Evolutionary conservation across 1,284 basidiomycete species (phyloP).

Genomic region (Porodaedalea pini): DNA sequence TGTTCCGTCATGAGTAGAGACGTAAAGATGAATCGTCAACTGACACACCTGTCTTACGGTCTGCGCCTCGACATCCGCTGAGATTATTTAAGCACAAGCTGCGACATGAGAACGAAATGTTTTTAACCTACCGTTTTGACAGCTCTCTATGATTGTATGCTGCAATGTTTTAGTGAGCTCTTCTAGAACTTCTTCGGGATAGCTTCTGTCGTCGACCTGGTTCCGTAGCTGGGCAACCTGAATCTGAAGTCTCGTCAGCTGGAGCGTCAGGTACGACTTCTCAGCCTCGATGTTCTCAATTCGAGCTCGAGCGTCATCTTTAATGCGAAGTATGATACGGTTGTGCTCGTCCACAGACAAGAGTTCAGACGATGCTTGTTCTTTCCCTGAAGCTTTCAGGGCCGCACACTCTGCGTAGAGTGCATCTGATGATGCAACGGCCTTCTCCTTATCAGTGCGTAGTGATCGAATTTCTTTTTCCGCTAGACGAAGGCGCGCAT

Average conservation of each 20-base stretch:
- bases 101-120: not conserved
- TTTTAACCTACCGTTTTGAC: conserved; percentile 3
- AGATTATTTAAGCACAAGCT: not conserved
- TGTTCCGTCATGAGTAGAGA: not conserved
- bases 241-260: conserved; percentile 14
- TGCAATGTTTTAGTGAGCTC: conserved; percentile 9
- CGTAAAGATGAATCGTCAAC: not conserved
- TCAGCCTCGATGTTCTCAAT: conserved; percentile 15
- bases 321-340: conserved; percentile 10
- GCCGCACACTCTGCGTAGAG: conserved; percentile 2
- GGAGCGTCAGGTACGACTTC: conserved; percentile 6
- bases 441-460: not conserved
- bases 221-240: conserved; percentile 16
- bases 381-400: conserved; percentile 1
- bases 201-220: conserved; percentile 11
- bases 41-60: not conserved
- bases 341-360: conserved; percentile 15
- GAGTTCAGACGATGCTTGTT: not conserved
- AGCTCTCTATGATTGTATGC: not conserved
- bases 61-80: conserved; percentile 1
- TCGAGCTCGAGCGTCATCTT: conserved; percentile 6
- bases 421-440: not conserved
- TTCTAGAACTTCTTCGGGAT: conserved; percentile 17
- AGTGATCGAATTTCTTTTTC: conserved; percentile 7
- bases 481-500: conserved; percentile 7